These are phyloP conservation scores for Metarhizium guizhouense DNA, from an alignment of 2,329 filamentous ascomycete species.

Conservation along the genomic window DNA sequence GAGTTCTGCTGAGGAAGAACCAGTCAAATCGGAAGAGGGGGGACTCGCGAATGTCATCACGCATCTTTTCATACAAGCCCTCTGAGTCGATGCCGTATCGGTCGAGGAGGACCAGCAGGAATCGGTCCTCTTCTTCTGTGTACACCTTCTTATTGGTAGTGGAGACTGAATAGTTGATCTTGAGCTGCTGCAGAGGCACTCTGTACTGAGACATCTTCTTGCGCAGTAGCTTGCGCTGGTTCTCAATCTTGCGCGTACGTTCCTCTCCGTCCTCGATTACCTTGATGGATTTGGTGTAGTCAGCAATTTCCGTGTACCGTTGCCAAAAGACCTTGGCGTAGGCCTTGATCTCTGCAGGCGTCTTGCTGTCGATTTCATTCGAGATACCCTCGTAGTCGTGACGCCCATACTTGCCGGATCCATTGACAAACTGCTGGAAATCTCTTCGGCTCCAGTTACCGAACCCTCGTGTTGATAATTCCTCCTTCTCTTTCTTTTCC, in stretches of 20 bases:
- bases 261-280: slow-evolving; percentile 91
- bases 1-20: slow-evolving; percentile 96
- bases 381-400: slow-evolving; percentile 79
- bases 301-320: slow-evolving; percentile 80
- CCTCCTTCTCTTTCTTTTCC: slow-evolving; percentile 79
- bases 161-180: slow-evolving; percentile 97
- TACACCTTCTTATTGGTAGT: slow-evolving; percentile 99
- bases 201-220: slow-evolving; percentile 96
- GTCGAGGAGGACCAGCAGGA: slow-evolving; percentile 87
- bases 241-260: slow-evolving; percentile 76
- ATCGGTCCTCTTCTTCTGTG: slow-evolving; percentile 95
- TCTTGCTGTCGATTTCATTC: slow-evolving; percentile 86
- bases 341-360: slow-evolving; percentile 70
- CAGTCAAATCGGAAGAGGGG: slow-evolving; percentile 97
- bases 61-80: slow-evolving; percentile 81
- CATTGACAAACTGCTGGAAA: slow-evolving; percentile 97
- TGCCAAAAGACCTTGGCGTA: slow-evolving; percentile 97
- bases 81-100: slow-evolving; percentile 88
- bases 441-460: slow-evolving; percentile 93
- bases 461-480: slow-evolving; percentile 76
- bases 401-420: slow-evolving; percentile 85
- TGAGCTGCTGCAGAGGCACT: slow-evolving; percentile 94
- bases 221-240: slow-evolving; percentile 84
- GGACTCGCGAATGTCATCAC: slow-evolving; percentile 93
- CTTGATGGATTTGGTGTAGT: slow-evolving; percentile 81